Evolutionary conservation across 78 protist species (phyloP).

Genomic region (Anaeramoeba flamelloides): DNA sequence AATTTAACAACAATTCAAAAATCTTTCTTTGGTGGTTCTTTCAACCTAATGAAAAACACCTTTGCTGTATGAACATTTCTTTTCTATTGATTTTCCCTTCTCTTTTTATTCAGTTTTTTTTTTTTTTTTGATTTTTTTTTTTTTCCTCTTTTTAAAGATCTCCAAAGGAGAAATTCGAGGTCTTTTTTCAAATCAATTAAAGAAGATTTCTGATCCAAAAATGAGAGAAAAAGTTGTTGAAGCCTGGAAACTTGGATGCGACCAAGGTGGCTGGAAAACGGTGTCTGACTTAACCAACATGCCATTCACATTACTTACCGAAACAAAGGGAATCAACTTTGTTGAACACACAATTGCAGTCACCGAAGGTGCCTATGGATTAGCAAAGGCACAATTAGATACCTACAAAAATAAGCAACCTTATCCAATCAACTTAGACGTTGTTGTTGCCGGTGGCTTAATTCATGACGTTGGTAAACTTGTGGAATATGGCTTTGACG

Average conservation of each 20-base stretch:
- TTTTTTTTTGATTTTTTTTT: too few species aligned
- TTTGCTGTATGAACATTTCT: too few species aligned
- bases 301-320: not conserved
- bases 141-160: not conserved
- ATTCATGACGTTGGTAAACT: not conserved
- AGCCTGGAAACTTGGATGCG: not conserved
- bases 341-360: not conserved
- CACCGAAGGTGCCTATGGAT: not conserved
- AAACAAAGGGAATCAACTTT: not conserved
- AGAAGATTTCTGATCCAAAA: not conserved
- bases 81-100: too few species aligned
- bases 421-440: not conserved
- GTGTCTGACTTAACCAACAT: not conserved
- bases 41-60: too few species aligned
- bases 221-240: not conserved
- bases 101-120: too few species aligned
- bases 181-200: not conserved
- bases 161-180: not conserved
- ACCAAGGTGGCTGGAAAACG: not conserved
- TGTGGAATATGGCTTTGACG: not conserved
- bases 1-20: too few species aligned
- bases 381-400: not conserved
- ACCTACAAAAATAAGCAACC: not conserved
- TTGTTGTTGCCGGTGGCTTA: not conserved
- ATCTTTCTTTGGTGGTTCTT: too few species aligned